Conservation (phyloP, 1,284 basidiomycete species). For the Cryptococcus jaspeensis region DNA sequence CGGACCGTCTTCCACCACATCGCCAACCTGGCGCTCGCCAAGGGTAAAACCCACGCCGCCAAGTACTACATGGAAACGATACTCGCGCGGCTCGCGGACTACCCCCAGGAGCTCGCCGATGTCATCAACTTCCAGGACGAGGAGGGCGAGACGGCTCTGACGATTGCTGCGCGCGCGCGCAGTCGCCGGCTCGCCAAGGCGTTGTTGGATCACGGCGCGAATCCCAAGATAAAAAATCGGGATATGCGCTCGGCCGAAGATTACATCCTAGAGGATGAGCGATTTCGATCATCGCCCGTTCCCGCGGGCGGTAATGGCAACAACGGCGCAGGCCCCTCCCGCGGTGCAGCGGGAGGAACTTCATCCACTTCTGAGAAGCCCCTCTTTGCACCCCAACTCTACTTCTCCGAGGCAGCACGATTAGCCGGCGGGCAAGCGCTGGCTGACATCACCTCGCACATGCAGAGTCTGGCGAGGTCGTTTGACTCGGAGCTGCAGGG, state of each 20-base stretch:
- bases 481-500: slow-evolving; percentile 91
- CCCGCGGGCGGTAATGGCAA: slow-evolving; percentile 31
- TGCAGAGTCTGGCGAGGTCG: slow-evolving; percentile 85
- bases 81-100: slow-evolving; percentile 83
- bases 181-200: slow-evolving; percentile 96
- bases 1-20: slow-evolving; percentile 99
- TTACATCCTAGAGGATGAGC: slow-evolving; percentile 97
- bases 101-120: slow-evolving; percentile 93
- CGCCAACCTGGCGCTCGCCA: slow-evolving; percentile 96
- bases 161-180: slow-evolving; percentile 92
- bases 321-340: not conserved
- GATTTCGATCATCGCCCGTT: slow-evolving; percentile 86
- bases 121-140: slow-evolving; percentile 99
- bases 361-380: slow-evolving; percentile 9
- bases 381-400: slow-evolving; percentile 57
- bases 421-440: slow-evolving; percentile 80
- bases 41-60: slow-evolving; percentile 95
- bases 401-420: slow-evolving; percentile 84
- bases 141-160: slow-evolving; percentile 96
- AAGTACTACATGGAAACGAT: slow-evolving; percentile 99
- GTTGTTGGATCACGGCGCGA: slow-evolving; percentile 92
- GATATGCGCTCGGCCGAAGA: slow-evolving; percentile 98
- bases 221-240: slow-evolving; percentile 91
- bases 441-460: slow-evolving; percentile 78
- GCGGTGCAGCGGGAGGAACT: not conserved